Evolutionary conservation across 441 rosid species (phyloP).

Genomic region (Pelargonium exstipulatum): DNA sequence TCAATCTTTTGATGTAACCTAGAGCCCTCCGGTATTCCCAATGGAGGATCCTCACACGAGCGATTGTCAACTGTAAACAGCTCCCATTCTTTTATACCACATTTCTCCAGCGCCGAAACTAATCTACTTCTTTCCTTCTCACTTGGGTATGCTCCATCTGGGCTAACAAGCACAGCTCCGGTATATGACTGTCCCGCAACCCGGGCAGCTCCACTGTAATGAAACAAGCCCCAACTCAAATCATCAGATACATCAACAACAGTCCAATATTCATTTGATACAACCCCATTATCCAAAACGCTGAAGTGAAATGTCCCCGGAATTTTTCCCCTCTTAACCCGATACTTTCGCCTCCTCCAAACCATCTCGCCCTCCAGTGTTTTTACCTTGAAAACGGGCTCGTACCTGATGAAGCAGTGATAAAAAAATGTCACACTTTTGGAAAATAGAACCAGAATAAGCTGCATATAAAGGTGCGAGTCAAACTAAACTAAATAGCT

Average conservation of each 20-base stretch:
- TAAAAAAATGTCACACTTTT: too few relatives aligned
- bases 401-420: too few relatives aligned
- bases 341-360: conserved; percentile 81
- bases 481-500: too few relatives aligned
- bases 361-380: conserved; percentile 63
- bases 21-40: conserved; percentile 70
- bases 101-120: conserved; percentile 50
- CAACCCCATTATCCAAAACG: conserved; percentile 86
- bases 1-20: conserved; percentile 45
- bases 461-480: too few relatives aligned
- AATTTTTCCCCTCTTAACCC: conserved; percentile 60
- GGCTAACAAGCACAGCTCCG: conserved; percentile 82
- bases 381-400: conserved; percentile 76
- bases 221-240: conserved; percentile 83
- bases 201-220: conserved; percentile 80
- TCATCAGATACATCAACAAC: conserved; percentile 72
- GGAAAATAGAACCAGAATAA: too few relatives aligned
- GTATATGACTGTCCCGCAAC: conserved; percentile 86
- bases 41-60: conserved; percentile 64
- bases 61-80: conserved; percentile 65
- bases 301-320: conserved; percentile 73
- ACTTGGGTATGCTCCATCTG: conserved; percentile 60
- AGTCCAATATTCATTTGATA: conserved; percentile 85
- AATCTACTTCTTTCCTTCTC: conserved; percentile 43
- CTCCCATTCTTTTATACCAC: conserved; percentile 86